Conservation (phyloP, 768 basidiomycete genomes). For the Suillus decipiens region DNA sequence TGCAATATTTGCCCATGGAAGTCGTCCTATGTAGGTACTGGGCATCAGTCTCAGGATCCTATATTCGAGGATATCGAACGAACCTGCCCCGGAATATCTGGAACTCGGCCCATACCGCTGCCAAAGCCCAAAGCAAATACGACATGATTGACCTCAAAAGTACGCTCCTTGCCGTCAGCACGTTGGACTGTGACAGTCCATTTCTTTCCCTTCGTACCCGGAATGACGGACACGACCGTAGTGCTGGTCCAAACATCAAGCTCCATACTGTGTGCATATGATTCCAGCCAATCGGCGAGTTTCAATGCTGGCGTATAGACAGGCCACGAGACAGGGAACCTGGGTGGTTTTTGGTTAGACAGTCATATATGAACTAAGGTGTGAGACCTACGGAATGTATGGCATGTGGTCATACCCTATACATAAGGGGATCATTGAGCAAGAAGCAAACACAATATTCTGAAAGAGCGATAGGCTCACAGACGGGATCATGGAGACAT, state of each 20-base stretch:
- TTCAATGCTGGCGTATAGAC: constrained; percentile 54
- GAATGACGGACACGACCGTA: constrained; percentile 28
- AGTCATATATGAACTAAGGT: not conserved
- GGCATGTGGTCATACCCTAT: constrained; percentile 51
- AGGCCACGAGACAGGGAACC: constrained; percentile 63
- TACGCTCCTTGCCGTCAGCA: constrained; percentile 35
- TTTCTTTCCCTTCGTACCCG: constrained; percentile 36
- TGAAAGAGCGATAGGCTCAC: constrained; percentile 18
- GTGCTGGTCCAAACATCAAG: constrained; percentile 64
- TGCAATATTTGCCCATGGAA: constrained; percentile 71
- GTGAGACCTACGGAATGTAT: constrained; percentile 51
- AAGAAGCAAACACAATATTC: not conserved
- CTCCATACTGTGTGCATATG: constrained; percentile 59
- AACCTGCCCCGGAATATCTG: constrained; percentile 47
- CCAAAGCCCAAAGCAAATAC: constrained; percentile 52
- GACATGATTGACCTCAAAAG: constrained; percentile 48
- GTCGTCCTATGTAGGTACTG: constrained; percentile 38
- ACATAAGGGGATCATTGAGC: not conserved
- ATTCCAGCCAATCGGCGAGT: constrained; percentile 70
- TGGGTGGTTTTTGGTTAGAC: constrained; percentile 16
- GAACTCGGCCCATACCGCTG: constrained; percentile 45
- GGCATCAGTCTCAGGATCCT: not conserved
- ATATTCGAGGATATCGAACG: constrained; percentile 10
- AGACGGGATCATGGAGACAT: constrained; percentile 36
- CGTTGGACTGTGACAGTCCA: constrained; percentile 48